These are phyloP conservation scores for Penicillium cosmopolitanum DNA, from an alignment of 495 filamentous ascomycete genomes.

Conservation along the genomic window DNA sequence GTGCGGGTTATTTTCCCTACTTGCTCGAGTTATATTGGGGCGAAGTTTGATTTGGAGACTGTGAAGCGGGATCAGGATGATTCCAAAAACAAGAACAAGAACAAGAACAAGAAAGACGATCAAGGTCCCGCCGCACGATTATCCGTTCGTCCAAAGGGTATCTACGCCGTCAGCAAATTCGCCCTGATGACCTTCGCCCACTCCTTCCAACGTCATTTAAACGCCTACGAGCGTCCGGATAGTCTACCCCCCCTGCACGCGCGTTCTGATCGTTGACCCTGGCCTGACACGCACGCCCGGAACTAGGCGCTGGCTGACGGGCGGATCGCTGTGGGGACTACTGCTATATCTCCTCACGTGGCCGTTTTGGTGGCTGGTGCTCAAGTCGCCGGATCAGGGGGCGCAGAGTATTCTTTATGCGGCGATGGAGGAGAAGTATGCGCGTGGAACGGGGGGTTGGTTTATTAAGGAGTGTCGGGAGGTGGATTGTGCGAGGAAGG, in stretches of 20 bases:
- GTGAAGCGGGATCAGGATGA: slow-evolving; percentile 30
- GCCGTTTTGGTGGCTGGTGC: slow-evolving; percentile 80
- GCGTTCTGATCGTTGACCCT: slow-evolving; percentile 84
- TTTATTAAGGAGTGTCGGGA: slow-evolving; percentile 88
- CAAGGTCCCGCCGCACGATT: slow-evolving; percentile 12
- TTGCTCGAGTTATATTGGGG: slow-evolving; percentile 82
- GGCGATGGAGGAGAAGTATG: slow-evolving; percentile 75
- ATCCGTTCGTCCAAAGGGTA: slow-evolving; percentile 20
- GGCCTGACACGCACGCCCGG: slow-evolving; percentile 84
- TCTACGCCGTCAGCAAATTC: slow-evolving; percentile 87
- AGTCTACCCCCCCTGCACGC: slow-evolving; percentile 72
- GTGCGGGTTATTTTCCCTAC: slow-evolving; percentile 85
- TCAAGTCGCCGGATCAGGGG: slow-evolving; percentile 81
- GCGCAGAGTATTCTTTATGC: slow-evolving; percentile 87
- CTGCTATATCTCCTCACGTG: slow-evolving; percentile 76
- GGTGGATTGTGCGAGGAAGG: slow-evolving; percentile 67
- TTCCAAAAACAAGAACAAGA: slow-evolving; percentile 30
- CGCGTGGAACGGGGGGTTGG: slow-evolving; percentile 66
- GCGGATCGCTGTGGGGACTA: slow-evolving; percentile 83
- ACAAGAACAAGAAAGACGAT: slow-evolving; percentile 2
- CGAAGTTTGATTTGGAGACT: slow-evolving; percentile 59
- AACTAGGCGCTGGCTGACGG: slow-evolving; percentile 80
- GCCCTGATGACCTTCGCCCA: slow-evolving; percentile 85
- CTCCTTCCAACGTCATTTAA: slow-evolving; percentile 87
- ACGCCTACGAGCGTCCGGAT: slow-evolving; percentile 80